Evolutionary conservation across 2,329 filamentous ascomycete species (phyloP), one percentile per base, ranked within the genome.

Genomic region (Hirsutella rhossiliensis): DNA sequence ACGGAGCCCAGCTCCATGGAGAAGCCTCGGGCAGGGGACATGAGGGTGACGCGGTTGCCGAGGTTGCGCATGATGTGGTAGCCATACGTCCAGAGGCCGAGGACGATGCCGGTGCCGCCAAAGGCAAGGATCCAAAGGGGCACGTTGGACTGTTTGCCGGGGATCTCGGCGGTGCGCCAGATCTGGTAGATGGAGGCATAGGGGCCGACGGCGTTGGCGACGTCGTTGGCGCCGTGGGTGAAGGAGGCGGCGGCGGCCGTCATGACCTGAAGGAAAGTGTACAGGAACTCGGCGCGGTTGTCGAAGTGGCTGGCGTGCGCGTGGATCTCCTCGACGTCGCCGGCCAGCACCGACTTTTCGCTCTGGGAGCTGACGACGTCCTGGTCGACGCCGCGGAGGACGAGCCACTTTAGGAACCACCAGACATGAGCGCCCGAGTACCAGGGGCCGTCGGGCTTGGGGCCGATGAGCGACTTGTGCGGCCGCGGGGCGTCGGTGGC

Each of bases 161-260:
- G 58, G 1, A 77, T 56, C 0, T 53, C 55, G 2, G 72, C 75
- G 0, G 64, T 68, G 29, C 62, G 53, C 74, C 76, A 84, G 48
- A 80, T 73, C 47, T 74, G 63, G 61, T 69, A 83, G 53, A 82
- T 76, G 43, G 76, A 73, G 2, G 79, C 75, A 54, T 75, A 80
- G 1, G 78, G 79, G 0, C 77, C 78, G 44, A 80, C 71, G 27
- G 78, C 76, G 55, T 73, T 82, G 52, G 74, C 67, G 18, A 83
- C 74, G 48, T 83, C 80, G 57, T 83, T 84, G 51, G 78, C 76
- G 20, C 80, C 80, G 62, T 84, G 78, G 2, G 74, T 73, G 48
- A 82, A 81, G 4, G 76, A 80, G 13, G 77, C 74, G 29, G 77
- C 76, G 50, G 73, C 72, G 11, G 78, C 77, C 5, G 77, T 78